These are phyloP conservation scores for Hirsutella rhossiliensis DNA, from an alignment of 2,329 filamentous ascomycete genomes.

Conservation along the genomic window DNA sequence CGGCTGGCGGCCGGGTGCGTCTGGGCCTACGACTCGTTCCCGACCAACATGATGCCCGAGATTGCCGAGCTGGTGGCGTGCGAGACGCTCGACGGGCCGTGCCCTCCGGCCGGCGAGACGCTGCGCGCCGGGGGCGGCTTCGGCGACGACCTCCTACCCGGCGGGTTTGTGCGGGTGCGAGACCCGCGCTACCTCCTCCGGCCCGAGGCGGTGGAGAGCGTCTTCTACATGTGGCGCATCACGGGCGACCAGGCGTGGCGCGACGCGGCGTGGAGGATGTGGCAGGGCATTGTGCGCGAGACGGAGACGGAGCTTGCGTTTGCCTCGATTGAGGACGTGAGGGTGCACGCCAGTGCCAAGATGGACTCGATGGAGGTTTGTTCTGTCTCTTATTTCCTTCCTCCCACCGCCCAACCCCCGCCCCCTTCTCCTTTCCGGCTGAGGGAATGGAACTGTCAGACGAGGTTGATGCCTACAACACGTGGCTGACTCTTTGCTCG, in stretches of 20 bases:
- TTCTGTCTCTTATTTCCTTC: background rate
- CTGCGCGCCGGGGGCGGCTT: slow-evolving; percentile 6
- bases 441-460: too few relatives aligned
- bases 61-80: slow-evolving; percentile 26
- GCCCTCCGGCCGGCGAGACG: slow-evolving; percentile 17
- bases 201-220: slow-evolving; percentile 39
- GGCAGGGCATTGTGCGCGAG: slow-evolving; percentile 26
- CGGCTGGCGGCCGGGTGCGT: slow-evolving; percentile 40
- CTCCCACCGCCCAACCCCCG: background rate
- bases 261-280: slow-evolving; percentile 36
- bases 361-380: slow-evolving; percentile 50
- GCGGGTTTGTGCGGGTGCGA: slow-evolving; percentile 47
- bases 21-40: slow-evolving; percentile 39
- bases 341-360: slow-evolving; percentile 15
- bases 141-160: slow-evolving; percentile 16
- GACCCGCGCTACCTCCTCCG: slow-evolving; percentile 40
- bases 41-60: slow-evolving; percentile 44
- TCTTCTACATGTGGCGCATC: slow-evolving; percentile 40
- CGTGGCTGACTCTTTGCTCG: too few relatives aligned
- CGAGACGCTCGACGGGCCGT: slow-evolving; percentile 20
- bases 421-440: too few relatives aligned
- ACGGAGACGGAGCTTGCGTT: slow-evolving; percentile 31
- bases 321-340: slow-evolving; percentile 27
- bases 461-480: too few relatives aligned
- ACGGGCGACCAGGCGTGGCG: slow-evolving; percentile 31